phyloP scores from a whole-genome alignment of 2,329 filamentous ascomycete species.

The Stagonosporopsis cucurbitacearum region DNA sequence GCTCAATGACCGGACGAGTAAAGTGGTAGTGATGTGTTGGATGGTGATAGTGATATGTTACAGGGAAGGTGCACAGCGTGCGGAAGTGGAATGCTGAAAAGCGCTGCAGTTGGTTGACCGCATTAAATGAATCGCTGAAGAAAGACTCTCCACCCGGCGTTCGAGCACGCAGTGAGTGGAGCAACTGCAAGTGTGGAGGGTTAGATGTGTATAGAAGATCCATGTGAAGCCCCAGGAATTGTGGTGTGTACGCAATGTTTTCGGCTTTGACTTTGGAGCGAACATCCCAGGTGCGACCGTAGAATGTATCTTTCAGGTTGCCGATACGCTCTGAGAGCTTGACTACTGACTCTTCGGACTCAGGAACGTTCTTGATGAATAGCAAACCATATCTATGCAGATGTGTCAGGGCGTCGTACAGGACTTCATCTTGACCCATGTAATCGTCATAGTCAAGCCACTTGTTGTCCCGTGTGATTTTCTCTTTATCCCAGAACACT shows the following conservation, averaged over 20 bases:
- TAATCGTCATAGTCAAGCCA: constrained; percentile 75
- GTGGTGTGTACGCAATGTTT: constrained; percentile 87
- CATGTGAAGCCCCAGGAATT: constrained; percentile 87
- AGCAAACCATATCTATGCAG: constrained; percentile 74
- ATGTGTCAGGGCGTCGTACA: constrained; percentile 67
- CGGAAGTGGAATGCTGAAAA: constrained; percentile 39
- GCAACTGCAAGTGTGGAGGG: constrained; percentile 81
- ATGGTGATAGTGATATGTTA: constrained; percentile 74
- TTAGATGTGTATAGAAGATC: constrained; percentile 86
- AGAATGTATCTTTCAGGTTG: constrained; percentile 83
- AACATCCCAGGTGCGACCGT: constrained; percentile 91
- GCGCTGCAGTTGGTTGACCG: constrained; percentile 55
- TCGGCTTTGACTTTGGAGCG: constrained; percentile 80
- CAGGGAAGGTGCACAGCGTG: constrained; percentile 52
- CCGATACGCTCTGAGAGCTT: constrained; percentile 76
- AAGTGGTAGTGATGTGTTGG: constrained; percentile 66
- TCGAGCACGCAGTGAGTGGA: constrained; percentile 87
- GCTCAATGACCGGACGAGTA: constrained; percentile 62
- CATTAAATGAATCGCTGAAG: constrained; percentile 78
- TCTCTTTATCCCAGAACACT: constrained; percentile 56
- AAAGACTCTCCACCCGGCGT: constrained; percentile 82
- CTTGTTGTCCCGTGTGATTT: constrained; percentile 57
- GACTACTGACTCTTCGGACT: constrained; percentile 69
- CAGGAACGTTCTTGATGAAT: constrained; percentile 77
- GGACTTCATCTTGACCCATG: constrained; percentile 64